A percentile compares a stretch with the other conserved stretches of the same genome.
Evolutionary conservation across 2,329 filamentous ascomycete species (phyloP).

Genomic region (Fonsecaea monophora): DNA sequence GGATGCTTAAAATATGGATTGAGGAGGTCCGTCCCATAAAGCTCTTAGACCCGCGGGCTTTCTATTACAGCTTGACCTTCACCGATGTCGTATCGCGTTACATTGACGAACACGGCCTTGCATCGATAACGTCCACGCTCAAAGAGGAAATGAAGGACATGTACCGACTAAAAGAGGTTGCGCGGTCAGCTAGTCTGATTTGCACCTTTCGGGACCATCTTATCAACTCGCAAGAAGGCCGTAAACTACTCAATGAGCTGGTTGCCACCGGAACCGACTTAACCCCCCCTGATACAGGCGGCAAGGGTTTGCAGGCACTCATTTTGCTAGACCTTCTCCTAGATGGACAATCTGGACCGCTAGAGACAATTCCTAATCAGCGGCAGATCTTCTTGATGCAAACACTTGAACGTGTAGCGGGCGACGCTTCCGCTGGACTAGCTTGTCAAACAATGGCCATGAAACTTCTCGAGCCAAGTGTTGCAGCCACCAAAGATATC

Average conservation of each 20-base stretch:
- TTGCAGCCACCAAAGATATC: conserved; percentile 78
- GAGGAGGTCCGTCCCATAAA: conserved; percentile 37
- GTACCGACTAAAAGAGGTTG: conserved; percentile 49
- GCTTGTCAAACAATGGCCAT: conserved; percentile 49
- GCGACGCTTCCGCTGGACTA: conserved; percentile 58
- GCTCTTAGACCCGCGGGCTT: conserved; percentile 38
- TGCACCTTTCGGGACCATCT: conserved; percentile 58
- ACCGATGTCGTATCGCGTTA: conserved; percentile 48
- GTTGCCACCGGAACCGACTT: conserved; percentile 64
- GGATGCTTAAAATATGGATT: conserved; percentile 28
- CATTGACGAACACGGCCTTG: conserved; percentile 41
- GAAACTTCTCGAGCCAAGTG: conserved; percentile 59
- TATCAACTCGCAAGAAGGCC: conserved; percentile 55
- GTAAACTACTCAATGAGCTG: conserved; percentile 65
- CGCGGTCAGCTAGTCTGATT: conserved; percentile 58
- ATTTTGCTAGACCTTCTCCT: conserved; percentile 63
- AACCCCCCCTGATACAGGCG: conserved; percentile 11
- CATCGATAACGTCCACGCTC: conserved; percentile 43
- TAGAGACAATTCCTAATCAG: conserved; percentile 60
- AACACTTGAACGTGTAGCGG: conserved; percentile 71
- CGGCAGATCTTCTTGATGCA: conserved; percentile 82
- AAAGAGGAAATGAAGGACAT: conserved; percentile 45
- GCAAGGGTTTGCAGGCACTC: conserved; percentile 45
- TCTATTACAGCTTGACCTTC: conserved; percentile 51
- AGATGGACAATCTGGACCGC: conserved; percentile 55